Evolutionary conservation across 1,284 basidiomycete species (phyloP).

Genomic region (Trametes hirsuta): DNA sequence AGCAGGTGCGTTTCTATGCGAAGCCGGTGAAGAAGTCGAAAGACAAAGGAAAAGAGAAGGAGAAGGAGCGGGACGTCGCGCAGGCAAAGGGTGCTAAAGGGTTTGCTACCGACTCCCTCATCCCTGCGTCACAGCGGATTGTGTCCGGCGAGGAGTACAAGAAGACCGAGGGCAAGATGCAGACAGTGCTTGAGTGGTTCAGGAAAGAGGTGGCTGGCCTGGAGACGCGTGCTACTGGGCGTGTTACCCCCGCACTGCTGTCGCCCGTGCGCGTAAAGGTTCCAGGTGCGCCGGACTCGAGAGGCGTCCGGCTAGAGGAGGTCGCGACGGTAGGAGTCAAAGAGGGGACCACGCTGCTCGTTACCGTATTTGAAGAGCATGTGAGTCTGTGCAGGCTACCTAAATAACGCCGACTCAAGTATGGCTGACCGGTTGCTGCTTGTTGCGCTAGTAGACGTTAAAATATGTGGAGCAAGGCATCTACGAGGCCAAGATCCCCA

Average conservation of each 20-base stretch:
- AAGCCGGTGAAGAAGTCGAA: slow-evolving; percentile 21
- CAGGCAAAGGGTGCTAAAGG: slow-evolving; percentile 9
- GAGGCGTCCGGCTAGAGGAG: slow-evolving; percentile 56
- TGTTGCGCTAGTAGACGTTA: slow-evolving; percentile 56
- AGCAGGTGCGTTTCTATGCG: slow-evolving; percentile 20
- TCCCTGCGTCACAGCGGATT: slow-evolving; percentile 40
- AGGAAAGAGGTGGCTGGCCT: slow-evolving; percentile 67
- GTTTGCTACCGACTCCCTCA: slow-evolving; percentile 30
- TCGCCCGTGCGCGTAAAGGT: slow-evolving; percentile 66
- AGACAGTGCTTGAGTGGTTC: slow-evolving; percentile 64
- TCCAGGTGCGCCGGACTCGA: slow-evolving; percentile 38
- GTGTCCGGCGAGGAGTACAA: slow-evolving; percentile 51
- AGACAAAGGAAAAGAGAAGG: slow-evolving; percentile 19
- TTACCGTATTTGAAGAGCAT: slow-evolving; percentile 76
- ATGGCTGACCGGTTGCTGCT: slow-evolving; percentile 10
- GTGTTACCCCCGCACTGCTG: slow-evolving; percentile 71
- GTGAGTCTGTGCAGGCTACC: slow-evolving; percentile 45
- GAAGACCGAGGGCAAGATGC: slow-evolving; percentile 67
- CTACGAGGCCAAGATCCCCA: slow-evolving; percentile 71
- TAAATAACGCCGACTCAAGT: neutral
- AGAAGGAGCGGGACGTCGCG: slow-evolving; percentile 4
- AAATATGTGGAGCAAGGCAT: slow-evolving; percentile 74
- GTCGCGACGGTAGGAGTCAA: slow-evolving; percentile 77
- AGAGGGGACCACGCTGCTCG: slow-evolving; percentile 69
- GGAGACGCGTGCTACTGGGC: slow-evolving; percentile 73